phyloP scores from a whole-genome alignment of 768 basidiomycete species.

The Ramaria rubella region DNA sequence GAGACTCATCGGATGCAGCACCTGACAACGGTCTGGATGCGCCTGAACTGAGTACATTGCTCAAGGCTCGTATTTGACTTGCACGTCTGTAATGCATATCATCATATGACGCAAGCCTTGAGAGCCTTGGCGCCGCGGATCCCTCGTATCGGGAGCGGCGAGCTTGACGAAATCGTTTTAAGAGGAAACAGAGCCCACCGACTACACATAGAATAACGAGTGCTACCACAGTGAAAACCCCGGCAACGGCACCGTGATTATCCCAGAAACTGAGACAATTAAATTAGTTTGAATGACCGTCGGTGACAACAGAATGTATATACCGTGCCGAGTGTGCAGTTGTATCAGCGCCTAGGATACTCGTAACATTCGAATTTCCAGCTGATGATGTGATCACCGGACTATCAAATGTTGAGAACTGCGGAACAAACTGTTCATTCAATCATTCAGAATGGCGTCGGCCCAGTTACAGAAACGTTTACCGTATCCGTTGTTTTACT shows the following conservation, averaged over 20 bases:
- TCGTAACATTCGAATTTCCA: not conserved
- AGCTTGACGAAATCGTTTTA: not conserved
- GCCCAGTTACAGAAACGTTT: not conserved
- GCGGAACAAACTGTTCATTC: not conserved
- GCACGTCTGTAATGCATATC: slow-evolving; percentile 8
- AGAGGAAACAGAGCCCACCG: not conserved
- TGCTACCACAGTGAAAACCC: slow-evolving; percentile 5
- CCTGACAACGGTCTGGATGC: slow-evolving; percentile 3
- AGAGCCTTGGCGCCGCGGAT: not conserved
- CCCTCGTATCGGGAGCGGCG: not conserved
- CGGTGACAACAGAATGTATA: too few relatives aligned
- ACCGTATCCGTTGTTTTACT: not conserved
- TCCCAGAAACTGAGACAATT: not conserved
- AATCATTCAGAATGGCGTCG: not conserved
- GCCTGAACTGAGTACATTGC: slow-evolving; percentile 8
- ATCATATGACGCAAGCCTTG: not conserved
- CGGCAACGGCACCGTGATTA: slow-evolving; percentile 4
- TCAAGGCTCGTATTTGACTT: slow-evolving; percentile 1
- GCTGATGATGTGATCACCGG: not conserved
- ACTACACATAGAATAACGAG: not conserved
- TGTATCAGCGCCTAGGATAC: not conserved
- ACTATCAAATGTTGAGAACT: not conserved
- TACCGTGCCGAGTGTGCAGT: not conserved
- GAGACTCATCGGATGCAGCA: not conserved
- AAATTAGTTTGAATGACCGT: not conserved